These are phyloP conservation scores for Stylosanthes scabra DNA, from an alignment of 331 rosid species.

Conservation along the genomic window DNA sequence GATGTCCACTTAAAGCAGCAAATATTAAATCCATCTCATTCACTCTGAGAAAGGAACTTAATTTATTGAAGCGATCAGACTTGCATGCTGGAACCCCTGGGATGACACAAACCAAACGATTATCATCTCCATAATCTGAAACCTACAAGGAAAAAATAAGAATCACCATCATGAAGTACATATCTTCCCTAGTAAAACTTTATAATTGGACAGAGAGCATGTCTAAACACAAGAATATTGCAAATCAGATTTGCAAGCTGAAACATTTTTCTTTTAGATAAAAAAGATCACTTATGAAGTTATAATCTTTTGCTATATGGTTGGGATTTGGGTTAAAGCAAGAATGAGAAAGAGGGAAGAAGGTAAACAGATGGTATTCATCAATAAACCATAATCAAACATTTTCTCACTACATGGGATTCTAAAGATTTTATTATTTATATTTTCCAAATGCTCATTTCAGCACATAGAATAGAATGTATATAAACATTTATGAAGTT, in stretches of 20 bases:
- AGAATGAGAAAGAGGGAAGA: conserved; percentile 9
- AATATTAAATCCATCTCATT: conserved; percentile 65
- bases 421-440: background rate
- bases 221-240: background rate
- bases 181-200: background rate
- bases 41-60: conserved; percentile 57
- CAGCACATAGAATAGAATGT: conserved; percentile 23
- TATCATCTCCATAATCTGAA: conserved; percentile 56
- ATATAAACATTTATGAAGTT: conserved; percentile 10
- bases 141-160: conserved; percentile 55
- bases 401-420: background rate
- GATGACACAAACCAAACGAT: conserved; percentile 63
- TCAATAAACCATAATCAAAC: too few species aligned
- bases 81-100: conserved; percentile 64
- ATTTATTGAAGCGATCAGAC: conserved; percentile 51
- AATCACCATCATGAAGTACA: conserved; percentile 20
- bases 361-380: background rate
- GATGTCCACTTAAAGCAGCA: conserved; percentile 74
- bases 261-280: background rate
- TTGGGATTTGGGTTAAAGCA: background rate
- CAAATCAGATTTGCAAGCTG: conserved; percentile 18
- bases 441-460: conserved; percentile 6
- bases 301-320: conserved; percentile 5
- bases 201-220: background rate
- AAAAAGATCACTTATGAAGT: background rate